Conservation (phyloP, 2,329 filamentous ascomycete genomes). For the Coniochaeta hoffmannii region DNA sequence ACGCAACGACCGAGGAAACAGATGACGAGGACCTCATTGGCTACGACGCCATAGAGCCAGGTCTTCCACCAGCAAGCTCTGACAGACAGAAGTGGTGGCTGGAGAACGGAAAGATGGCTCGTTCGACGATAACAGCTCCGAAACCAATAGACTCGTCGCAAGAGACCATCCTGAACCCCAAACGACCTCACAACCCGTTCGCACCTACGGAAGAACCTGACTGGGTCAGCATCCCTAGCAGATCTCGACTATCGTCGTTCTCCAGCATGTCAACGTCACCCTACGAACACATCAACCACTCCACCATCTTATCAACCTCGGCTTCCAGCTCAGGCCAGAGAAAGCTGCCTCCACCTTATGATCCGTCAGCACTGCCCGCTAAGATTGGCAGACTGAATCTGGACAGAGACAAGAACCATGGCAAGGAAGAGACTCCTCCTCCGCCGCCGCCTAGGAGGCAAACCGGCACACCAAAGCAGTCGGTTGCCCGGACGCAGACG, state of each 20-base stretch:
- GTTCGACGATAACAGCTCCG: constrained; percentile 63
- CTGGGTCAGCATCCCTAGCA: constrained; percentile 64
- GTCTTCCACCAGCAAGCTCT: constrained; percentile 60
- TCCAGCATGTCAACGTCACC: constrained; percentile 53
- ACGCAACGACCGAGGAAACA: constrained; percentile 46
- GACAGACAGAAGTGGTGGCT: constrained; percentile 66
- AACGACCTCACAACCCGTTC: constrained; percentile 77
- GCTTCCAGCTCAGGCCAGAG: constrained; percentile 37
- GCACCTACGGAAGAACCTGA: constrained; percentile 66
- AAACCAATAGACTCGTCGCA: constrained; percentile 35
- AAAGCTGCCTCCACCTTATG: constrained; percentile 44
- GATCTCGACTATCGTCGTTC: constrained; percentile 44
- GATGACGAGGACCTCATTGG: constrained; percentile 76
- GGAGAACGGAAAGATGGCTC: constrained; percentile 64
- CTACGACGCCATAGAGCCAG: constrained; percentile 77
- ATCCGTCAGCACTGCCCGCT: constrained; percentile 35
- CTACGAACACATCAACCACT: constrained; percentile 50
- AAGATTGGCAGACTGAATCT: constrained; percentile 37
- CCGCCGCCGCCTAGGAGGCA: constrained; percentile 35
- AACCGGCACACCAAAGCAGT: constrained; percentile 10
- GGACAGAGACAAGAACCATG: constrained; percentile 28
- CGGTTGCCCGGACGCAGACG: constrained; percentile 4
- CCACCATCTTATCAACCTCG: constrained; percentile 36
- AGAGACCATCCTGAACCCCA: constrained; percentile 61
- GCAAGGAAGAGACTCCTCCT: constrained; percentile 15